Base-by-base conservation (phyloP, 2,329 filamentous ascomycete species). In the Nigrospora oryzae region DNA sequence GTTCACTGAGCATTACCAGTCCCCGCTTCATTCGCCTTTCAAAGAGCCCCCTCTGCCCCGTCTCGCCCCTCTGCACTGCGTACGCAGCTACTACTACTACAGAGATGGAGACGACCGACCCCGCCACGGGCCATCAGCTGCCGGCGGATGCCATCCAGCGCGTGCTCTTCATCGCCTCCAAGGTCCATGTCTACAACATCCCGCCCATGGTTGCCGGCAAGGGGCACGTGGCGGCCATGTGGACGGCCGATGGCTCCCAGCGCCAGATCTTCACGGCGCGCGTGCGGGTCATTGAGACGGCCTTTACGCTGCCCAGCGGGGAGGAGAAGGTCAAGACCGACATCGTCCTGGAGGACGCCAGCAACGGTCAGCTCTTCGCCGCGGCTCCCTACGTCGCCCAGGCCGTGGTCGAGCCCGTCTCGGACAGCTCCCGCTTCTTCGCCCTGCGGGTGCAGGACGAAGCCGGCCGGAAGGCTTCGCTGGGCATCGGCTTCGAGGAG, bases 401-500 rank as follows among this genome's bases (percentile, higher is more conserved):
- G 2, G 71, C 71, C 15, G 77, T 76, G 7, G 86, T 95, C 39
- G 86, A 93, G 66, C 77, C 87, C 53, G 86, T 86, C 16, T 69
- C 86, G 17, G 89, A 95, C 62, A 87, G 81, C 58, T 83, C 79
- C 49, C 79, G 89, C 32, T 95, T 95, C 73, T 95, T 95, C 59
- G 89, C 89, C 6, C 62, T 95, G 33, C 75, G 85, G 13, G 88
- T 95, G 1, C 80, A 87, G 47, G 87, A 89, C 49, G 83, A 82
- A 33, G 75, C 77, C 36, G 83, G 86, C 2, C 75, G 83, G 54
- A 90, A 89, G 62, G 89, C 89, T 11, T 77, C 86, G 38, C 67
- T 95, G 47, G 89, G 89, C 11, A 79, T 95, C 52, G 89, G 89
- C 11, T 95, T 94, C 59, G 88, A 94, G 69, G 88, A 95, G 63